A percentile compares a stretch with the other conserved stretches of the same genome.
phyloP scores from a whole-genome alignment of 148 eudicot genomes.

The Chenopodium quinoa region DNA sequence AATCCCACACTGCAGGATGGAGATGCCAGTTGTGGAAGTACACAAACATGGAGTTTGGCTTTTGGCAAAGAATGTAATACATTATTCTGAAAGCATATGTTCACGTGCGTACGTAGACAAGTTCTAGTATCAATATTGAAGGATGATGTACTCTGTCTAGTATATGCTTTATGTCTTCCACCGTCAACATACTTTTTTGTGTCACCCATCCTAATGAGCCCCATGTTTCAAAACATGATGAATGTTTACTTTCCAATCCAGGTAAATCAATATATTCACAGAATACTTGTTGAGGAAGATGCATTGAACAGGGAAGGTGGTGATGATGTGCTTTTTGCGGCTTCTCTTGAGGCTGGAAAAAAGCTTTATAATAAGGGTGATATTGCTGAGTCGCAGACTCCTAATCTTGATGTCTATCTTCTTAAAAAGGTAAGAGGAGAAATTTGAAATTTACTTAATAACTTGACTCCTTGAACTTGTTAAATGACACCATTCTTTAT shows the following conservation, averaged over 20 bases:
- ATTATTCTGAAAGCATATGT: slow-evolving; percentile 43
- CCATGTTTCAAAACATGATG: not conserved
- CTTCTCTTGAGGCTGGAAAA: slow-evolving; percentile 63
- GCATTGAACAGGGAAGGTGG: slow-evolving; percentile 41
- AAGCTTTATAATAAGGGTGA: slow-evolving; percentile 78
- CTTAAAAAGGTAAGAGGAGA: slow-evolving; percentile 66
- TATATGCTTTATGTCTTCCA: not conserved
- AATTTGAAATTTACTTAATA: not conserved
- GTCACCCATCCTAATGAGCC: not conserved
- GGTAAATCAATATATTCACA: slow-evolving; percentile 95
- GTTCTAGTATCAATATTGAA: slow-evolving; percentile 17
- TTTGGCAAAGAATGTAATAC: slow-evolving; percentile 82
- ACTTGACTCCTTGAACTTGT: not conserved
- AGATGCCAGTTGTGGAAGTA: slow-evolving; percentile 96
- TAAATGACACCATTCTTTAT: slow-evolving; percentile 11
- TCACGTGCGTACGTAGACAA: slow-evolving; percentile 38
- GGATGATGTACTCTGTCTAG: slow-evolving; percentile 8
- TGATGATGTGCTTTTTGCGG: slow-evolving; percentile 45
- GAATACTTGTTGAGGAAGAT: slow-evolving; percentile 91
- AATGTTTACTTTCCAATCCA: slow-evolving; percentile 24
- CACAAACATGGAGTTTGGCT: slow-evolving; percentile 90
- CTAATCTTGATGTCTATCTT: slow-evolving; percentile 73
- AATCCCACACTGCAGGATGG: slow-evolving; percentile 63
- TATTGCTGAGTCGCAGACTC: slow-evolving; percentile 55
- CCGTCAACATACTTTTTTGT: not conserved